Evolutionary conservation across 2,329 filamentous ascomycete species (phyloP), one percentile per base, ranked within the genome.

Genomic region (Alternaria conjuncta): DNA sequence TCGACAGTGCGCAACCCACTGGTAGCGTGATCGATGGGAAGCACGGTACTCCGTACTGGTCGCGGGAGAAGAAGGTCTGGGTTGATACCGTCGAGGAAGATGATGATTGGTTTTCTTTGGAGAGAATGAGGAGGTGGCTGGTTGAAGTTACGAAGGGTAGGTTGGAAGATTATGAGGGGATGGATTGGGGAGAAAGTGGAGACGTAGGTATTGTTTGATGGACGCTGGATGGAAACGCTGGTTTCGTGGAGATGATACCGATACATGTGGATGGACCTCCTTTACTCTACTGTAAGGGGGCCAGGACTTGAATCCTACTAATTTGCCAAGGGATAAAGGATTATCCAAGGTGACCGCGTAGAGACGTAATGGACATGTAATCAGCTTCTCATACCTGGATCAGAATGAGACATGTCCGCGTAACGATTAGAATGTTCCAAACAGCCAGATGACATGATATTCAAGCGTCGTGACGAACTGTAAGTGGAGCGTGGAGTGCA

Each of bases 91-190:
- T 50, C 15, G 50, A 63, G 23, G 32, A 50, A 23, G 30, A 49
- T 21, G 61, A 60, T 21, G 56, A 63, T 41, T 60, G 61, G 61
- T 53, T 41, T 45, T 41, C 25, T 25, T 61, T 61, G n/a, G 23
- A 57, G 26, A 21, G 32, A 23, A 18, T 46, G 13, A 57, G 28
- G 60, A 45, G 15, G 46, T 58, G 56, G 56, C 26, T 51, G 30
- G 21, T 50, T 11, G 20, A 18, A 8, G 32, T n/a, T 25, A 21
- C 32, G 15, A 41, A 41, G n/a, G 46, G 21, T 28, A 21, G 30
- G 13, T 28, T 23, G 23, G 6, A 36, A 25, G 44, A 30, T 21
- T 50, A 21, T 18, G 41, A 28, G 30, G 23, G 21, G 25, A 41
- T 50, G n/a, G 25, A 41, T 50, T 36, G 49, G 28, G 13, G 32